Conservation (phyloP, 2,329 filamentous ascomycete genomes). For the Plenodomus lindquistii region DNA sequence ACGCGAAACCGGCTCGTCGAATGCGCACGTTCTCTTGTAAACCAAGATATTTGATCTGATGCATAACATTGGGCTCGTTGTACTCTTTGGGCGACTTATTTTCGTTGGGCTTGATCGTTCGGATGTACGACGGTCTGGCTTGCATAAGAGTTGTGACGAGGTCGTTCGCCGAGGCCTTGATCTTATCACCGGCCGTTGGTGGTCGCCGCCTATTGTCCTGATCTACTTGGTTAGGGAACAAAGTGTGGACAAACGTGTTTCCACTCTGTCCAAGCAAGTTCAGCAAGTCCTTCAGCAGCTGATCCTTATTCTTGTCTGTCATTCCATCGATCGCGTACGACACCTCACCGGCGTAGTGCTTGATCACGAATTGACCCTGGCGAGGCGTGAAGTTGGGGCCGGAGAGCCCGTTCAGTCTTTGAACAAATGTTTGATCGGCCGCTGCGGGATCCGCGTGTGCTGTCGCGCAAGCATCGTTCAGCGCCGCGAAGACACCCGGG, state of each 20-base stretch:
- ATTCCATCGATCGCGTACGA: constrained; percentile 93
- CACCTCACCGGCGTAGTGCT: constrained; percentile 98
- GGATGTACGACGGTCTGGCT: constrained; percentile 94
- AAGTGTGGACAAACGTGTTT: constrained; percentile 81
- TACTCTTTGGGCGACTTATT: constrained; percentile 96
- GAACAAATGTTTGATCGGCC: constrained; percentile 94
- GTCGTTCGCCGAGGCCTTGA: constrained; percentile 91
- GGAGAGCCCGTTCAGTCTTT: constrained; percentile 85
- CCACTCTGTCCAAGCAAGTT: constrained; percentile 82
- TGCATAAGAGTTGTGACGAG: constrained; percentile 96
- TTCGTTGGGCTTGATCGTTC: constrained; percentile 99
- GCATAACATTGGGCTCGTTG: constrained; percentile 86
- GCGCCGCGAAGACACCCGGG: constrained; percentile 87
- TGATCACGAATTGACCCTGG: constrained; percentile 96
- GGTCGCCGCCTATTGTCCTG: constrained; percentile 94
- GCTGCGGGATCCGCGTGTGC: constrained; percentile 93
- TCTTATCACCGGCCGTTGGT: constrained; percentile 94
- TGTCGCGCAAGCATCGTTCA: constrained; percentile 99
- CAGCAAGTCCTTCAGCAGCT: constrained; percentile 89
- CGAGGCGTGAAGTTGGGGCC: constrained; percentile 84
- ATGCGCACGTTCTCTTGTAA: constrained; percentile 99
- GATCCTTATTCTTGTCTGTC: constrained; percentile 99
- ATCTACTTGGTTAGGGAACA: constrained; percentile 93
- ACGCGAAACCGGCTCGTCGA: constrained; percentile 92
- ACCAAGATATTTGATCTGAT: constrained; percentile 98